These are phyloP conservation scores for Aristolochia californica DNA, from an alignment of 164 flowering plant species.

Conservation along the genomic window DNA sequence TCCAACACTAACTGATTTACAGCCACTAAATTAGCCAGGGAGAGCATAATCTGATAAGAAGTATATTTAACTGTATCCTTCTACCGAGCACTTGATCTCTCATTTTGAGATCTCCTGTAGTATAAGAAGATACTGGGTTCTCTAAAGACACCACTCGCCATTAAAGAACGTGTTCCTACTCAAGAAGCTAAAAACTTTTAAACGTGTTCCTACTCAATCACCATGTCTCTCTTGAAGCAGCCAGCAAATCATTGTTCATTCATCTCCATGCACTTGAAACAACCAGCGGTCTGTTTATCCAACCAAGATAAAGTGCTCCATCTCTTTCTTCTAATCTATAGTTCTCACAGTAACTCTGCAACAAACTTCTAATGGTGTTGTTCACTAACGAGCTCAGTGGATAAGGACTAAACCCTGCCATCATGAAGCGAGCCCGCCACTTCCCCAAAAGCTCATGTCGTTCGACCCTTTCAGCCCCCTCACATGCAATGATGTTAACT, in stretches of 20 bases:
- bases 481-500: slow-evolving; percentile 75
- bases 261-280: slow-evolving; percentile 66
- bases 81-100: no score
- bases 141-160: no score
- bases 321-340: slow-evolving; percentile 60
- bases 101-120: no score
- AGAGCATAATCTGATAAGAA: no score
- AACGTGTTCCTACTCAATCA: no score
- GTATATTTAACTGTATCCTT: no score
- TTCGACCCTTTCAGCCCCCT: slow-evolving; percentile 72
- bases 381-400: slow-evolving; percentile 56
- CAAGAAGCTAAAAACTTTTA: no score
- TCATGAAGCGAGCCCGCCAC: slow-evolving; percentile 48
- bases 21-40: no score
- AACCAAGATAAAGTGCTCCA: slow-evolving; percentile 61
- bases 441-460: slow-evolving; percentile 62
- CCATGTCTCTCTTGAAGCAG: no score
- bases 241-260: neutral
- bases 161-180: no score
- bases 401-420: slow-evolving; percentile 67
- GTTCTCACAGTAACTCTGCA: slow-evolving; percentile 36
- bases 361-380: slow-evolving; percentile 40
- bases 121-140: no score
- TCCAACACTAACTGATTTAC: no score
- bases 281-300: slow-evolving; percentile 49